Evolutionary conservation across 768 basidiomycete species (phyloP).

Genomic region (Leccinum olivaceopallidum): DNA sequence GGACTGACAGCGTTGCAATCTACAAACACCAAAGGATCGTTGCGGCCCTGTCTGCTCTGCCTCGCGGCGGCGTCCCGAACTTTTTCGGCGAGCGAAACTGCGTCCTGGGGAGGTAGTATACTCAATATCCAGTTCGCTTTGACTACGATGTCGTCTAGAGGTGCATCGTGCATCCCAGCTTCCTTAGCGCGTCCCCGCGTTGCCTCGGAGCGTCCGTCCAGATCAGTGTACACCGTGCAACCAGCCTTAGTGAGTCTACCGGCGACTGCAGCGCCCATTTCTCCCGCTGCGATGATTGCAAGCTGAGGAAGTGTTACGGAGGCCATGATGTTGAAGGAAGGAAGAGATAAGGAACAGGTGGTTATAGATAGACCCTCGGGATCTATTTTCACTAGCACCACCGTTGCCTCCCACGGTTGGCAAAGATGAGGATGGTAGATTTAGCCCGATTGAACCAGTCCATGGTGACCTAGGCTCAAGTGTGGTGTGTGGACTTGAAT

Average conservation of each 20-base stretch:
- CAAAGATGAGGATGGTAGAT: neutral
- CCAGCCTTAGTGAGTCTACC: constrained; percentile 46
- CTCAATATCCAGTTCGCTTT: constrained; percentile 50
- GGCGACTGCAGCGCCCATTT: constrained; percentile 61
- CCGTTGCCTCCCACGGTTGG: neutral
- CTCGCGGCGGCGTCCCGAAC: constrained; percentile 11
- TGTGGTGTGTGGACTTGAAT: constrained; percentile 15
- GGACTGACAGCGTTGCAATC: constrained; percentile 64
- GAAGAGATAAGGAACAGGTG: constrained; percentile 7
- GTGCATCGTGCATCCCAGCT: constrained; percentile 48
- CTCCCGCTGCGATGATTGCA: constrained; percentile 55
- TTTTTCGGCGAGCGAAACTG: constrained; percentile 43
- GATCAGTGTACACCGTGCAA: constrained; percentile 53
- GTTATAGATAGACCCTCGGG: constrained; percentile 13
- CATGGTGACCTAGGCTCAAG: neutral
- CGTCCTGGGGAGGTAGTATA: constrained; percentile 59
- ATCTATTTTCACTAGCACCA: constrained; percentile 7
- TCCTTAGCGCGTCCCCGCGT: constrained; percentile 50
- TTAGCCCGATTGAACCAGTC: constrained; percentile 1
- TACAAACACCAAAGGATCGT: constrained; percentile 39
- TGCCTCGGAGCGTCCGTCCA: constrained; percentile 52
- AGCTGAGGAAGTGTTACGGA: constrained; percentile 28
- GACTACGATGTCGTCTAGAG: constrained; percentile 38
- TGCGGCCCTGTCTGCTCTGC: neutral
- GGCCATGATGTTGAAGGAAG: constrained; percentile 18